A percentile compares a stretch with the other conserved stretches of the same genome.
These are phyloP conservation scores for Tetragonia tetragonoides DNA, from an alignment of 148 eudicot species.

Conservation along the genomic window DNA sequence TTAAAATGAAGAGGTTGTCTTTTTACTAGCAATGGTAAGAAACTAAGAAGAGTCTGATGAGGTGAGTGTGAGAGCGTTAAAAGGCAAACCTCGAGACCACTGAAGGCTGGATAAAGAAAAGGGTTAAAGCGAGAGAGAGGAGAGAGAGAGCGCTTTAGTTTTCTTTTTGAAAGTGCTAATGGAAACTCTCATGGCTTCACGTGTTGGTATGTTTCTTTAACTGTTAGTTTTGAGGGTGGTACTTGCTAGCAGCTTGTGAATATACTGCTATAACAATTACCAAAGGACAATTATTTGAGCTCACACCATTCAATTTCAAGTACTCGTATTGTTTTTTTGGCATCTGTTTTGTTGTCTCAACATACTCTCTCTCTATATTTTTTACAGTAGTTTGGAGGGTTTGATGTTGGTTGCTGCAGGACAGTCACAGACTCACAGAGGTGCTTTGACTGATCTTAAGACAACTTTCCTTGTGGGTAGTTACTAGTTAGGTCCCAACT, in stretches of 20 bases:
- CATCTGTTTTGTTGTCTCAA: background rate
- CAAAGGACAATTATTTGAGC: constrained; percentile 29
- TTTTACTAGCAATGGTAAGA: too few species aligned
- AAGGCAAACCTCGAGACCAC: constrained; percentile 31
- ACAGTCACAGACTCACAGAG: too few species aligned
- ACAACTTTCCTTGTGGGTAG: too few species aligned
- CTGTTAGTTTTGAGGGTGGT: constrained; percentile 9
- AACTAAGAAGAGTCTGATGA: too few species aligned
- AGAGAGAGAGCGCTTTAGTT: background rate
- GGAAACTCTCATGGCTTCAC: constrained; percentile 26
- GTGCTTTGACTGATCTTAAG: too few species aligned
- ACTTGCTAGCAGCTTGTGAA: constrained; percentile 4
- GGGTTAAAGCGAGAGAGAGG: too few species aligned
- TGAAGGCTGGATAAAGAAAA: constrained; percentile 20
- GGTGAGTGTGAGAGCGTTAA: too few species aligned
- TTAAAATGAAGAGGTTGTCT: too few species aligned
- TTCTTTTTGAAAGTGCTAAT: constrained; percentile 16
- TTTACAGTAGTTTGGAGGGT: too few species aligned
- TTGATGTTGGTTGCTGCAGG: too few species aligned
- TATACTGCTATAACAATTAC: too few species aligned
- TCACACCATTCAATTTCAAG: background rate
- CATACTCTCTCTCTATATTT: background rate
- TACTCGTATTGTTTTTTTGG: background rate
- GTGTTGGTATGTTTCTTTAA: constrained; percentile 11
- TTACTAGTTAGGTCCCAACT: too few species aligned